phyloP scores from a whole-genome alignment of 2,329 filamentous ascomycete species.

The Monascus ruber region DNA sequence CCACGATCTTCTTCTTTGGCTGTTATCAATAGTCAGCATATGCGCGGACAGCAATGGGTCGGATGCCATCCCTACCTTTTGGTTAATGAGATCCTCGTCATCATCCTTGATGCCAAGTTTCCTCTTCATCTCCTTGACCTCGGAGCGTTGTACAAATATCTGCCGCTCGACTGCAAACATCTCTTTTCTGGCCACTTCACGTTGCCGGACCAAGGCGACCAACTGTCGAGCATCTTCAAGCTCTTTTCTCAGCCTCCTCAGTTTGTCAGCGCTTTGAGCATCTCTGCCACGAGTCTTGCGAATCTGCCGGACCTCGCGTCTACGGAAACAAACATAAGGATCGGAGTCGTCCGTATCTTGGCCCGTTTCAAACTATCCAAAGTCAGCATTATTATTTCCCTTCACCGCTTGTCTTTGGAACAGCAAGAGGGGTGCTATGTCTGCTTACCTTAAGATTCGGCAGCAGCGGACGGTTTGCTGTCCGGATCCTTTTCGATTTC shows the following conservation, averaged over 20 bases:
- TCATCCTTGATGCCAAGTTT: slow-evolving; percentile 81
- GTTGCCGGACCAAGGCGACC: slow-evolving; percentile 63
- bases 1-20: slow-evolving; percentile 58
- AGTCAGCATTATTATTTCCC: slow-evolving; percentile 7
- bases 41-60: slow-evolving; percentile 17
- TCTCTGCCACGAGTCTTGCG: slow-evolving; percentile 91
- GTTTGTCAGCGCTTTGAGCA: slow-evolving; percentile 85
- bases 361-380: slow-evolving; percentile 64
- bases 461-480: slow-evolving; percentile 62
- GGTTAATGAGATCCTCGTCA: slow-evolving; percentile 89
- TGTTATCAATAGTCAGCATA: slow-evolving; percentile 38
- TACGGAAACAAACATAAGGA: slow-evolving; percentile 94
- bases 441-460: slow-evolving; percentile 56
- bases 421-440: background rate
- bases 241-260: slow-evolving; percentile 82
- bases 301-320: slow-evolving; percentile 84
- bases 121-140: slow-evolving; percentile 79
- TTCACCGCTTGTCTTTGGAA: too few species aligned
- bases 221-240: slow-evolving; percentile 79
- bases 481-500: slow-evolving; percentile 57
- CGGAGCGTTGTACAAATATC: slow-evolving; percentile 71
- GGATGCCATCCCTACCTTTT: slow-evolving; percentile 54
- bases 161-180: slow-evolving; percentile 61
- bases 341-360: slow-evolving; percentile 92
- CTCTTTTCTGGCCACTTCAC: slow-evolving; percentile 70